Evolutionary conservation across 139 green algal genomes (phyloP).

Genomic region (Gonium pectorale): DNA sequence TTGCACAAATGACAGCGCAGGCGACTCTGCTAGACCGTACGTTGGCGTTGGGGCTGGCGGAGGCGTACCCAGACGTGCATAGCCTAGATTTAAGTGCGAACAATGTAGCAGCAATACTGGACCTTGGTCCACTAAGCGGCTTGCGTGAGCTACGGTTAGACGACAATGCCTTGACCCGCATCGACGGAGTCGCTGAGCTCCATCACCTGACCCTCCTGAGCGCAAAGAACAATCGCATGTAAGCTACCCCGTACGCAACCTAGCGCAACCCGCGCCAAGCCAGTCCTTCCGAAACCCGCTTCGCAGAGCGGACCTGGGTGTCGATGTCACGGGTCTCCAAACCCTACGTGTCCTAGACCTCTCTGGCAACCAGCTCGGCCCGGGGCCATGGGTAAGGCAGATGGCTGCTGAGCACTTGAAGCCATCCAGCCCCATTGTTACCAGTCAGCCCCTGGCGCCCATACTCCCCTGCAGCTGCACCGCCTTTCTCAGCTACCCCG

Average conservation of each 20-base stretch:
- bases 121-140: background rate
- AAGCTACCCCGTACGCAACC: no score
- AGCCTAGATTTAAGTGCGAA: conserved; percentile 27
- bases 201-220: background rate
- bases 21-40: no score
- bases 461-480: conserved; percentile 6
- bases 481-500: background rate
- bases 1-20: no score
- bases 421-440: no score
- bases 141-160: background rate
- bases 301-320: background rate
- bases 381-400: conserved; percentile 30
- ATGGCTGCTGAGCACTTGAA: no score
- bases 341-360: conserved; percentile 17
- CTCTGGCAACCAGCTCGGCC: background rate
- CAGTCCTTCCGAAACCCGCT: no score
- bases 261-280: no score
- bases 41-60: background rate
- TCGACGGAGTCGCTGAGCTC: background rate
- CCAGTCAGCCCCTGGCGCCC: no score
- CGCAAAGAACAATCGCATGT: conserved; percentile 16
- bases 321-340: background rate
- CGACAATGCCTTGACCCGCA: background rate
- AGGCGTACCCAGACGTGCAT: conserved; percentile 7
- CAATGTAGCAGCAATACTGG: background rate